phyloP scores from a whole-genome alignment of 371 early-diverging fungal genomes.

The Mortierella sp. region DNA sequence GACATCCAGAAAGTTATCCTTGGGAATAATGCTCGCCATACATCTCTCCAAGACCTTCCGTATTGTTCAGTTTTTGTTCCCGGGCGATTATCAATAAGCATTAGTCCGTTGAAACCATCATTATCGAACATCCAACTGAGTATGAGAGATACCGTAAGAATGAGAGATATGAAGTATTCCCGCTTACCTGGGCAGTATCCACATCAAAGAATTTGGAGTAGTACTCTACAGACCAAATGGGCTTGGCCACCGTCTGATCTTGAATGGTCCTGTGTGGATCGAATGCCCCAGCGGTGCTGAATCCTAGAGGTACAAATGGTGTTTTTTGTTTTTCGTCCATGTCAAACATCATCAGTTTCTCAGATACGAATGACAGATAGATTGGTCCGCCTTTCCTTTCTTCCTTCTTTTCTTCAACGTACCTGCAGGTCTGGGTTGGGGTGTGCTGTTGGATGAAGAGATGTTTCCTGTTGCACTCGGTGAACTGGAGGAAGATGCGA shows the following conservation, averaged over 20 bases:
- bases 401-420: not conserved
- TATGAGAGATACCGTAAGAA: no score
- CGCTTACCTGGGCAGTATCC: constrained; percentile 78
- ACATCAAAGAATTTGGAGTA: constrained; percentile 93
- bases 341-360: no score
- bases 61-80: not conserved
- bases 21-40: constrained; percentile 61
- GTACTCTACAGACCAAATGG: constrained; percentile 87
- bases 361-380: no score
- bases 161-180: no score
- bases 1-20: constrained; percentile 61
- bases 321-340: no score
- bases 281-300: constrained; percentile 41
- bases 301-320: constrained; percentile 18
- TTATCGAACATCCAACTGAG: no score
- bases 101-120: no score
- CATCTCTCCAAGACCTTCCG: constrained; percentile 68
- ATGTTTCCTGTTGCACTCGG: constrained; percentile 44
- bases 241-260: constrained; percentile 45
- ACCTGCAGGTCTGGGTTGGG: constrained; percentile 48
- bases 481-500: constrained; percentile 39
- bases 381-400: not conserved
- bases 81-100: not conserved
- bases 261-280: constrained; percentile 59
- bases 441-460: constrained; percentile 41